A percentile compares a stretch with the other conserved stretches of the same genome.
Evolutionary conservation across 495 filamentous ascomycete genomes (phyloP).

Genomic region (Aspergillus wentii): DNA sequence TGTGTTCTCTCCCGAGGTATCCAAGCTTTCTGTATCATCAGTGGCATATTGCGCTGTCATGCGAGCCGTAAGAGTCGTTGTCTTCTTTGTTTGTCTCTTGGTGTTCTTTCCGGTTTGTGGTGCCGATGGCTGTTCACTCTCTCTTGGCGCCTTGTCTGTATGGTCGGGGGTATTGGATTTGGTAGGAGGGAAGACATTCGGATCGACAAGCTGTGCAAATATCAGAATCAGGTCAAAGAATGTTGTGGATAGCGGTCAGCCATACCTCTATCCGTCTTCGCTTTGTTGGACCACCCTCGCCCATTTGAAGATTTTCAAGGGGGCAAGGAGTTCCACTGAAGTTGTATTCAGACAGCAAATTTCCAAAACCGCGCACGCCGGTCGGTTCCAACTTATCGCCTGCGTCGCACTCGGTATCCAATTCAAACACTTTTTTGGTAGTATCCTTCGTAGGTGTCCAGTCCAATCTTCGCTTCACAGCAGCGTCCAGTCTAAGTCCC

Average conservation of each 20-base stretch:
- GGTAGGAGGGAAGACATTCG: slow-evolving; percentile 11
- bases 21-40: slow-evolving; percentile 9
- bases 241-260: not conserved
- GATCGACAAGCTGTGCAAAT: slow-evolving; percentile 22
- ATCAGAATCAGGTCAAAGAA: slow-evolving; percentile 1
- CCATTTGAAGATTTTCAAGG: slow-evolving; percentile 4
- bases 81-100: slow-evolving; percentile 64
- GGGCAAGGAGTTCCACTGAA: slow-evolving; percentile 19
- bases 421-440: slow-evolving; percentile 2
- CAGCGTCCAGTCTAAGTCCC: slow-evolving; percentile 28
- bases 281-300: slow-evolving; percentile 30
- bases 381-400: not conserved
- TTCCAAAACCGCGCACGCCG: slow-evolving; percentile 21
- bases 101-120: slow-evolving; percentile 33
- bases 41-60: slow-evolving; percentile 70
- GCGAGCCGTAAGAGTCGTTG: slow-evolving; percentile 78
- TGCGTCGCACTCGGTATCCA: slow-evolving; percentile 5
- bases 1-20: slow-evolving; percentile 9
- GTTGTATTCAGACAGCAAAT: slow-evolving; percentile 27
- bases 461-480: slow-evolving; percentile 32
- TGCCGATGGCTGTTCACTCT: slow-evolving; percentile 8
- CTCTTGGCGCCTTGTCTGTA: slow-evolving; percentile 6
- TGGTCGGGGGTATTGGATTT: slow-evolving; percentile 7
- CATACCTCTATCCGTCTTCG: slow-evolving; percentile 38
- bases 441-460: slow-evolving; percentile 40